Evolutionary conservation across 345 rosid species (phyloP), one percentile per base, ranked within the genome.

Genomic region (Heritiera fomes): DNA sequence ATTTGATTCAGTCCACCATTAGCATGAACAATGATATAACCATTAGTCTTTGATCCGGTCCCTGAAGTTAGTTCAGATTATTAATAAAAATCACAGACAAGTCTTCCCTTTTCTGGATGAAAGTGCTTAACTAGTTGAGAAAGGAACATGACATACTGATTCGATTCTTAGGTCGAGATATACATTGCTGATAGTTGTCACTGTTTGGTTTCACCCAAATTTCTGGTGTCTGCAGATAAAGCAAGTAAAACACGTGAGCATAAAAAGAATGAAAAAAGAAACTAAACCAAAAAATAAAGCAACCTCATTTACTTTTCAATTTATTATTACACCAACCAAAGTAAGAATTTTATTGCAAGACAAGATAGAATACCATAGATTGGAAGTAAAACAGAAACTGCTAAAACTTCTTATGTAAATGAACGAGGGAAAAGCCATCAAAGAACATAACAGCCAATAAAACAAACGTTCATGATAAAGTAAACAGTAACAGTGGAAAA

Each of bases 1-100:
- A 97, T 97, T 89, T 97, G 99, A 88, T 97, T 97, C 85, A 97
- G 66, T 82, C 98, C 99, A 47, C 98, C 99, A 76, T 94, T 97
- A 3, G 99, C 98, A 77, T 94, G 98, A 80, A 93, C 97, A 53
- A 97, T 56, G 78, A 97, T 90, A 82, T 93, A 97, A 1, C 98
- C 98, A 79, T 91, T 94, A 34, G 98, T 86, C 34, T 86, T 87
- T 13, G 65, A 76, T 41, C 71, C 73, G 6, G 62, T 79, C 41
- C 87, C 89, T 93, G 73, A 47, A 86, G 10, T 15, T 73, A 47
- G 41, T 67, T 38, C 38, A 56, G 12, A 20, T 63, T 58, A 28
- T 38, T 10, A 71, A 20, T n/a, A 64, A 15, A 67, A 61, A 52
- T 28, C 62, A 41, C 45, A n/a, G 10, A 12, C 20, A 67, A 23